Evolutionary conservation across 805 yeast species (phyloP), one percentile per base, ranked within the genome.

Genomic region (Tetrapisispora arboricola): DNA sequence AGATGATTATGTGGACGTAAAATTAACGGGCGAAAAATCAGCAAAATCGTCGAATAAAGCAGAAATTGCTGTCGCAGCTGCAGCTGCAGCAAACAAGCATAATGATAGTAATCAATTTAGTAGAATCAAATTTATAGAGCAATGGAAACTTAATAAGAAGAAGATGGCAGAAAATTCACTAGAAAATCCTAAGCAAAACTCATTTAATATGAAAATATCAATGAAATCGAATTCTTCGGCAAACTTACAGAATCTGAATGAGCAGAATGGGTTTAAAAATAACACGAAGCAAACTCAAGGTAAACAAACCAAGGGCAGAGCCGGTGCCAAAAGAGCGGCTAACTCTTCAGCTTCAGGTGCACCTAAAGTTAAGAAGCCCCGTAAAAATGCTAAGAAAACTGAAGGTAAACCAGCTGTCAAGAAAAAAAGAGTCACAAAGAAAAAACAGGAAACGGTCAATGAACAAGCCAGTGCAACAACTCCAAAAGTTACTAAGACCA

Each of bases 121-220:
- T 71, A 75, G 97, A 48, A 66, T 90, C 39, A 72, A 94, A 47
- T 86, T 88, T 53, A 82, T 90, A 44, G 97, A 90, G 59, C 92
- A 83, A 61, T 77, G 84, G 64, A 70, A 94, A 41, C 69, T 83
- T 36, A 75, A 83, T 56, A 74, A 76, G 53, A 80, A 75, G 43
- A 67, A 74, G 45, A 55, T 69, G 43, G 69, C 70, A 44, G 73
- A 70, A 43, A 67, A 18, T 65, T 70, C 11, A 8, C 50, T 62
- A 38, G 49, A 42, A 37, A 53, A 53, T 26, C 44, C 50, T n/a
- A 45, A 49, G 22, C 49, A 54, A 11, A 46, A 51, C n/a, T 51
- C 58, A 16, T 62, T 55, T 42, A 55, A 53, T 48, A 54, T 51
- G 15, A 51, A 53, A 33, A 60, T 59, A 35, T 60, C 63, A 10